Conservation (phyloP, 495 filamentous ascomycete genomes). For the Daldinia caldariorum region DNA sequence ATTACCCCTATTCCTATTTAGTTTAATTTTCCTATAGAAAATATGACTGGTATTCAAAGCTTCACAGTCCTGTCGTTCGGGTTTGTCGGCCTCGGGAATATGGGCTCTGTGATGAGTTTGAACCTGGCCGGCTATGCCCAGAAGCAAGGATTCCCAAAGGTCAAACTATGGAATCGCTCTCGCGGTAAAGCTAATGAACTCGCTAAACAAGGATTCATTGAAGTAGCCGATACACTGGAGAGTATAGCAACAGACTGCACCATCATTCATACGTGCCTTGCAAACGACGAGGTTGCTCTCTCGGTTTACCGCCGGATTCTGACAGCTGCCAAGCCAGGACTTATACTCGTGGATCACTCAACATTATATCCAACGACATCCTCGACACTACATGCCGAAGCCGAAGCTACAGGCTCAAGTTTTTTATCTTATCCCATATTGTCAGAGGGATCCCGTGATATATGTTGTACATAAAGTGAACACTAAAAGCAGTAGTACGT, state of each 20-base stretch:
- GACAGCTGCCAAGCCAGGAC: background rate
- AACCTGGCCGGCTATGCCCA: slow-evolving; percentile 19
- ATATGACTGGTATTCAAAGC: background rate
- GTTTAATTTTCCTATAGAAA: background rate
- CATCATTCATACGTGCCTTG: background rate
- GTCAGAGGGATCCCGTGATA: no score
- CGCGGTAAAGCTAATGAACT: slow-evolving; percentile 18
- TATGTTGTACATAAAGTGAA: no score
- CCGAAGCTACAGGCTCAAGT: background rate
- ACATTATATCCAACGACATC: background rate
- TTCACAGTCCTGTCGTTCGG: slow-evolving; percentile 5
- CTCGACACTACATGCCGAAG: background rate
- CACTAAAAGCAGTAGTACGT: no score
- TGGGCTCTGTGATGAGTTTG: slow-evolving; percentile 20
- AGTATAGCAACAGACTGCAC: background rate
- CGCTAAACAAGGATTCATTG: background rate
- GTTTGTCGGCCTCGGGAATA: slow-evolving; percentile 24
- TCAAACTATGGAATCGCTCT: slow-evolving; percentile 27
- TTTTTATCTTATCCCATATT: background rate
- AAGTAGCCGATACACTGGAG: background rate
- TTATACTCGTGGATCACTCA: background rate
- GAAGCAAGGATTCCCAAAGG: slow-evolving; percentile 16
- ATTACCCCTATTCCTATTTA: background rate
- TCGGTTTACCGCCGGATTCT: slow-evolving; percentile 1
- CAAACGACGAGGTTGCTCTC: background rate